phyloP scores from a whole-genome alignment of 1,284 basidiomycete species.

The Taiwanofungus camphoratus region DNA sequence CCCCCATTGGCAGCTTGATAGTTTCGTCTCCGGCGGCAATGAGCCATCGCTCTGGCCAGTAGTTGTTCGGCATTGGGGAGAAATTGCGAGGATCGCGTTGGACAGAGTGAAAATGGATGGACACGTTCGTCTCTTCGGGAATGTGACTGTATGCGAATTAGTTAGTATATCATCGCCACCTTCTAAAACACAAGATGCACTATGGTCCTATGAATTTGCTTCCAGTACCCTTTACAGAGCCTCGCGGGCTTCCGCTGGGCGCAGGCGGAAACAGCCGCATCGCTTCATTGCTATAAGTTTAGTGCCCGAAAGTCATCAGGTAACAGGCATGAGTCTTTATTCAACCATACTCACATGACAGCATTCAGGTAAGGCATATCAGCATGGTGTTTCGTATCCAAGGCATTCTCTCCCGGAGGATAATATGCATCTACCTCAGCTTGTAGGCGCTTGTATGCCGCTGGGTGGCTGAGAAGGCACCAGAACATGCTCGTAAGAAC shows the following conservation, averaged over 20 bases:
- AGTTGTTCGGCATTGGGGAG: constrained; percentile 10
- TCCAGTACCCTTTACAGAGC: not conserved
- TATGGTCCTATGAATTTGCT: not conserved
- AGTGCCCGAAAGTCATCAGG: not conserved
- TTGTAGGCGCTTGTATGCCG: constrained; percentile 38
- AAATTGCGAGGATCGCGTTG: constrained; percentile 16
- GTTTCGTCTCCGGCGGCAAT: not conserved
- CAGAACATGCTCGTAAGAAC: constrained; percentile 41
- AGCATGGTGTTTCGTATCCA: constrained; percentile 17
- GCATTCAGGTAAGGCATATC: constrained; percentile 28
- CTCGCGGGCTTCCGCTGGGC: not conserved
- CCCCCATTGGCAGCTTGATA: not conserved
- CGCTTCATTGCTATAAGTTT: not conserved
- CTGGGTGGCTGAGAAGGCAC: constrained; percentile 40
- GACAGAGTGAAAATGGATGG: not conserved
- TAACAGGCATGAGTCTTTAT: not conserved
- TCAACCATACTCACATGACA: constrained; percentile 20
- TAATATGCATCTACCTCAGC: constrained; percentile 40
- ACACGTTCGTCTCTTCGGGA: not conserved
- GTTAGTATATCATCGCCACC: too few relatives aligned
- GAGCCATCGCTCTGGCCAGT: constrained; percentile 20
- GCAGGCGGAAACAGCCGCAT: not conserved
- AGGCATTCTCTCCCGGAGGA: constrained; percentile 18
- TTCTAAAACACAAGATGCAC: too few relatives aligned
- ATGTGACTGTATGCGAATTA: not conserved